Percentiles rank a stretch among this genome's conserved stretches.
phyloP scores from a whole-genome alignment of 305 asterid genomes.

The Fraxinus albicans region DNA sequence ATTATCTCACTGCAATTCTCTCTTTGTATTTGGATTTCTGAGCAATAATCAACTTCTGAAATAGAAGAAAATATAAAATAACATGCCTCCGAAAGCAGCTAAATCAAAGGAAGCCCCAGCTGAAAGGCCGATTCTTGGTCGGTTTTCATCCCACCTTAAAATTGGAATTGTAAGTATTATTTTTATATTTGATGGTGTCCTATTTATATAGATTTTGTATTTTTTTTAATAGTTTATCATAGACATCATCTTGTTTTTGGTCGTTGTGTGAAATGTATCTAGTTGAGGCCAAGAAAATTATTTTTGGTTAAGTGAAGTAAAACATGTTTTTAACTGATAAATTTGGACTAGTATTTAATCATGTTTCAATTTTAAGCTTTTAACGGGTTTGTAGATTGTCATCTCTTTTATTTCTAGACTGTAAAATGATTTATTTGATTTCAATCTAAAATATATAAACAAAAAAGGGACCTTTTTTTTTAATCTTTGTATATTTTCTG shows the following conservation, averaged over 20 bases:
- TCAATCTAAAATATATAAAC: neutral
- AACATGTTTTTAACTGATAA: neutral
- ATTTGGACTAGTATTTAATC: neutral
- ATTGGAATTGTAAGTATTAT: slow-evolving; percentile 70
- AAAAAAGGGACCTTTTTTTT: neutral
- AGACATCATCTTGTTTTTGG: neutral
- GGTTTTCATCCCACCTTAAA: slow-evolving; percentile 89
- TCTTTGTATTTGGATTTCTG: neutral
- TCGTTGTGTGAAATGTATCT: neutral
- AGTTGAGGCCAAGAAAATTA: neutral
- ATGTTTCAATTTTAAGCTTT: neutral
- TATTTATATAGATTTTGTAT: neutral
- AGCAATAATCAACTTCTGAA: neutral
- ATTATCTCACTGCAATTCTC: neutral
- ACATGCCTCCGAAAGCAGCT: slow-evolving; percentile 86
- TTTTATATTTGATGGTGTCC: neutral
- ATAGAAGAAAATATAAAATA: neutral
- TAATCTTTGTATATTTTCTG: neutral
- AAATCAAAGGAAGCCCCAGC: slow-evolving; percentile 82
- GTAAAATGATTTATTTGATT: neutral
- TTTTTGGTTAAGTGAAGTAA: neutral
- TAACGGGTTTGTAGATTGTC: neutral
- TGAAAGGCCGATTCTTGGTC: slow-evolving; percentile 85
- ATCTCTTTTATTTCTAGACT: neutral
- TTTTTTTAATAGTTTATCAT: neutral